phyloP scores from a whole-genome alignment of 2,329 filamentous ascomycete species.

The Xylaria sp. region DNA sequence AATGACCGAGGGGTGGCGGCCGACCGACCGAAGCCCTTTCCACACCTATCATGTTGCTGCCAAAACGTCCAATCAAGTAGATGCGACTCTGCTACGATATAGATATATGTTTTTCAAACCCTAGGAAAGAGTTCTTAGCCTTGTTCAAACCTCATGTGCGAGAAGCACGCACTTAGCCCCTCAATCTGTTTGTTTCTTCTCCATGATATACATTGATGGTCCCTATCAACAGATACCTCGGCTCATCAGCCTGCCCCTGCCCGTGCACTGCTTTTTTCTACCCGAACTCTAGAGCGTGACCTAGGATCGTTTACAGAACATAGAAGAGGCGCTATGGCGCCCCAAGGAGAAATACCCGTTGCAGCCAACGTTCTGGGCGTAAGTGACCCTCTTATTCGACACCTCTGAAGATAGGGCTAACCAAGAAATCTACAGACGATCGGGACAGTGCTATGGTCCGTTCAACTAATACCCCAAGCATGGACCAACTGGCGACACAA shows the following conservation, averaged over 20 bases:
- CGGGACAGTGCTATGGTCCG: constrained; percentile 54
- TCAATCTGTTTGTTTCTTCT: background rate
- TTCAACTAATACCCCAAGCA: constrained; percentile 59
- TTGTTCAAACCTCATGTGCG: background rate
- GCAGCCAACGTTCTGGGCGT: constrained; percentile 56
- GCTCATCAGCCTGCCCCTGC: background rate
- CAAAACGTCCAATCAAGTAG: too few relatives aligned
- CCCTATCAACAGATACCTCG: background rate
- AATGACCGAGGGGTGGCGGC: background rate
- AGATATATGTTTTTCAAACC: background rate
- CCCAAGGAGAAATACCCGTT: constrained; percentile 47
- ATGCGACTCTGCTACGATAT: background rate
- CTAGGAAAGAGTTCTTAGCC: background rate
- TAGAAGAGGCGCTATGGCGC: constrained; percentile 41
- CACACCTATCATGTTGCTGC: background rate
- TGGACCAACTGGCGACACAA: constrained; percentile 72
- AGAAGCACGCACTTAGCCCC: background rate
- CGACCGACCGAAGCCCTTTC: background rate
- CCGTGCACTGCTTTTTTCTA: background rate
- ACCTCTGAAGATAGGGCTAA: constrained; percentile 20
- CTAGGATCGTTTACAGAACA: background rate
- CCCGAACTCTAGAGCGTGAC: background rate
- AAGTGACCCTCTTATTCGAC: constrained; percentile 42
- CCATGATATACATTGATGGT: background rate
- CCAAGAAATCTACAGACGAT: constrained; percentile 42